Percentiles rank a stretch among this genome's conserved stretches.
Conservation (phyloP, 805 yeast genomes). For the Lipomyces yamadae region DNA sequence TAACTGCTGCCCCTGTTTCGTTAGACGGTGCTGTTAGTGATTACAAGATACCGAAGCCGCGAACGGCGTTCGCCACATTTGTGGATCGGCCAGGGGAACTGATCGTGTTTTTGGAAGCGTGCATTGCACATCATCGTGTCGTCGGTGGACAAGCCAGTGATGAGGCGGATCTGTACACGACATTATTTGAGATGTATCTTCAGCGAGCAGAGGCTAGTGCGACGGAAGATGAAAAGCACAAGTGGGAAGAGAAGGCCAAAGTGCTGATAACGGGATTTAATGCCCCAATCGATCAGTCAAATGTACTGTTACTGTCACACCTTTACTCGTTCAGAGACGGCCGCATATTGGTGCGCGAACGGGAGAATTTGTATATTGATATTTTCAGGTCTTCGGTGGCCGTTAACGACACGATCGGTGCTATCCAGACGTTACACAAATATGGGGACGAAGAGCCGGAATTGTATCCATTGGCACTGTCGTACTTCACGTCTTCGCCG, state of each 20-base stretch:
- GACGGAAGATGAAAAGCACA: conserved; percentile 46
- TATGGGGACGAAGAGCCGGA: conserved; percentile 68
- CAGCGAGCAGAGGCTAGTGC: conserved; percentile 55
- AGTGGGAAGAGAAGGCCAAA: conserved; percentile 73
- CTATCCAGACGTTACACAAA: conserved; percentile 60
- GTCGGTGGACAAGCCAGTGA: conserved; percentile 76
- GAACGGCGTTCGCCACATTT: conserved; percentile 83
- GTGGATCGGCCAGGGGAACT: conserved; percentile 85
- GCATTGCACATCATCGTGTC: conserved; percentile 26
- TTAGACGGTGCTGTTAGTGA: conserved; percentile 46
- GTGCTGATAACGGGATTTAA: conserved; percentile 55
- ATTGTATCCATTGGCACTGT: conserved; percentile 67
- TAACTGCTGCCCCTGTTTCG: conserved; percentile 8
- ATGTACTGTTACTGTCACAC: conserved; percentile 62
- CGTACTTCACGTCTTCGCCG: conserved; percentile 62
- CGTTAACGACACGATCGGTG: conserved; percentile 59
- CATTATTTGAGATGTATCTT: conserved; percentile 82
- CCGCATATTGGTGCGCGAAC: conserved; percentile 40
- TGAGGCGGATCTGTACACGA: conserved; percentile 71
- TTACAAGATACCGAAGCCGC: conserved; percentile 89
- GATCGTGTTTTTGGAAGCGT: conserved; percentile 90
- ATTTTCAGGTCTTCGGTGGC: conserved; percentile 69
- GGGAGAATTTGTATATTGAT: conserved; percentile 59
- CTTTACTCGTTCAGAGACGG: conserved; percentile 49
- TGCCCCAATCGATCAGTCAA: conserved; percentile 58